phyloP scores from a whole-genome alignment of 75 land plant genomes.

The Pinus tabuliformis region DNA sequence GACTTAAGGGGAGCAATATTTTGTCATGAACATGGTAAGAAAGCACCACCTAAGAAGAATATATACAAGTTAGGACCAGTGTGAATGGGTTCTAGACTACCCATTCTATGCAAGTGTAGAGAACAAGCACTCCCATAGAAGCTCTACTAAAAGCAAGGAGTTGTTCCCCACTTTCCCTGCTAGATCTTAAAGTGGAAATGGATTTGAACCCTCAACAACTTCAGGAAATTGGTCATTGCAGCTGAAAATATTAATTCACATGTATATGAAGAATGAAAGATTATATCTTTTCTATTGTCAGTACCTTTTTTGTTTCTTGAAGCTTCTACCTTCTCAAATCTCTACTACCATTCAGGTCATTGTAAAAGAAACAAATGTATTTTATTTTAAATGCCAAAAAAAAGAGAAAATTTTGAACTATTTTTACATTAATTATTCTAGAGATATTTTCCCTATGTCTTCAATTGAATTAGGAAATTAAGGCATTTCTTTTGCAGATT shows the following conservation, averaged over 20 bases:
- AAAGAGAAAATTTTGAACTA: neutral
- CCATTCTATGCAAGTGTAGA: slow-evolving; percentile 32
- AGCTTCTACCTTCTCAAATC: slow-evolving; percentile 2
- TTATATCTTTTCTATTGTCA: neutral
- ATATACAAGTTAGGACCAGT: slow-evolving; percentile 22
- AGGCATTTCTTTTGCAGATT: neutral
- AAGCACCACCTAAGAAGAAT: slow-evolving; percentile 8
- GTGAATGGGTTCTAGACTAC: slow-evolving; percentile 51
- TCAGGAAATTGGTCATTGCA: slow-evolving; percentile 72
- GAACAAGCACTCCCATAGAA: slow-evolving; percentile 15
- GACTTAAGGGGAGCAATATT: slow-evolving; percentile 42
- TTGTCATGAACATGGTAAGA: slow-evolving; percentile 16
- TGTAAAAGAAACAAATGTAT: neutral
- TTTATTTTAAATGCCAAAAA: neutral
- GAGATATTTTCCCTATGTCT: neutral
- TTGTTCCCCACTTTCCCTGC: slow-evolving; percentile 37
- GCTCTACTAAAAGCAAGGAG: slow-evolving; percentile 21
- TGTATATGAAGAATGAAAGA: slow-evolving; percentile 29
- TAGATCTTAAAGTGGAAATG: slow-evolving; percentile 85
- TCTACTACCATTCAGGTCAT: neutral
- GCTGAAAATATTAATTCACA: slow-evolving; percentile 67
- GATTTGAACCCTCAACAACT: slow-evolving; percentile 69
- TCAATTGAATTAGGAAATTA: neutral
- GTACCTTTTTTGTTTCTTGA: neutral
- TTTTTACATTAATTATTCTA: neutral